A percentile compares a stretch with the other conserved stretches of the same genome.
phyloP scores from a whole-genome alignment of 2,329 filamentous ascomycete genomes.

The Periglandula ipomoeae region DNA sequence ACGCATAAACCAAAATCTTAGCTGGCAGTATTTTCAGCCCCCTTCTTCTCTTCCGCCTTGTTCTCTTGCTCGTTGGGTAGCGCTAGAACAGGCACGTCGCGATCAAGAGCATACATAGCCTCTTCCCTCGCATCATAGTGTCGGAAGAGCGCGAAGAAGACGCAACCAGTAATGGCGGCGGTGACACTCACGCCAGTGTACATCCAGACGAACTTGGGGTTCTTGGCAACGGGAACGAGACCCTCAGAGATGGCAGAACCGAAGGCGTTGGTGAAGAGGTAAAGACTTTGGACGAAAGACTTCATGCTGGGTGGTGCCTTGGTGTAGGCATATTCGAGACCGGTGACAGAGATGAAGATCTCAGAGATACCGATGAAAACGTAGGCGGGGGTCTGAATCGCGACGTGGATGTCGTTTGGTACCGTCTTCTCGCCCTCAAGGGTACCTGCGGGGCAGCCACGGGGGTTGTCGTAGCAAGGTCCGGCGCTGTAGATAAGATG shows the following conservation, averaged over 20 bases:
- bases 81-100: constrained; percentile 19
- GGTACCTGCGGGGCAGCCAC: constrained; percentile 25
- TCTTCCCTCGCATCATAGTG: constrained; percentile 30
- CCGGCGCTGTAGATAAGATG: constrained; percentile 47
- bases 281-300: constrained; percentile 50
- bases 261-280: constrained; percentile 49
- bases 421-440: constrained; percentile 18
- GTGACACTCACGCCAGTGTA: constrained; percentile 47
- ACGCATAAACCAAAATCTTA: not conserved
- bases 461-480: constrained; percentile 39
- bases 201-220: constrained; percentile 60
- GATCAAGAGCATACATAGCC: constrained; percentile 29
- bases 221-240: constrained; percentile 47
- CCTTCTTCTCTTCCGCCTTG: not conserved
- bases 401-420: constrained; percentile 41
- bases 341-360: constrained; percentile 58
- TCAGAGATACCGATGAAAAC: constrained; percentile 49
- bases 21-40: not conserved
- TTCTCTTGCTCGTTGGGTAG: not conserved
- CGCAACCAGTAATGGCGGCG: constrained; percentile 36
- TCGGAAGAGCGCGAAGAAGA: constrained; percentile 40
- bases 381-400: constrained; percentile 44
- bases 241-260: constrained; percentile 52
- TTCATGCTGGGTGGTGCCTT: constrained; percentile 64
- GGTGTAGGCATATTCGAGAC: constrained; percentile 64